Conservation (phyloP, 352 stramenopile genomes). For the Pythium oligandrum region DNA sequence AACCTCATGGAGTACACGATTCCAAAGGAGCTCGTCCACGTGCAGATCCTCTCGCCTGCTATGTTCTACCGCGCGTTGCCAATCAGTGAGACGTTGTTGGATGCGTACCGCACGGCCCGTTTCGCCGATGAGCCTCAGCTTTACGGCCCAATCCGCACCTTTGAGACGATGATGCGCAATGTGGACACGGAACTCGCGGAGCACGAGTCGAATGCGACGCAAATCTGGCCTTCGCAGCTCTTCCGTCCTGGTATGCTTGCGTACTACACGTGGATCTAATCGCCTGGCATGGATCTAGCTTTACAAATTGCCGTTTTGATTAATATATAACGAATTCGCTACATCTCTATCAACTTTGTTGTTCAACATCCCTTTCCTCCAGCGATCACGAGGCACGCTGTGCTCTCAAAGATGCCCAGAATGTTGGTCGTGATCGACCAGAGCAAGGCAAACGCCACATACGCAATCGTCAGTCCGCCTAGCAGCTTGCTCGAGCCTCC, state of each 20-base stretch:
- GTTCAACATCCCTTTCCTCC: not conserved
- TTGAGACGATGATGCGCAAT: slow-evolving; percentile 10
- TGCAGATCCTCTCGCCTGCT: slow-evolving; percentile 7
- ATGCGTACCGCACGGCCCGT: slow-evolving; percentile 12
- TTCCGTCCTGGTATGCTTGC: slow-evolving; percentile 15
- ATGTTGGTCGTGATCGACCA: slow-evolving; percentile 13
- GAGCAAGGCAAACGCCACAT: slow-evolving; percentile 11
- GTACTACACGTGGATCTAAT: slow-evolving; percentile 21
- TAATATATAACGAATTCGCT: too few relatives aligned
- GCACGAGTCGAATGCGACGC: slow-evolving; percentile 6
- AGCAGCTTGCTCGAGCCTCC: slow-evolving; percentile 14
- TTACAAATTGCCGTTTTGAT: too few relatives aligned
- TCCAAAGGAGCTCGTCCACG: slow-evolving; percentile 9
- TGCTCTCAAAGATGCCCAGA: slow-evolving; percentile 8
- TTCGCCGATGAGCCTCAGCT: slow-evolving; percentile 15
- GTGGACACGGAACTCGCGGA: slow-evolving; percentile 15
- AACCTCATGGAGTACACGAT: slow-evolving; percentile 8
- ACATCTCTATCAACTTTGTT: too few relatives aligned
- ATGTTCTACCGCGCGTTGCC: slow-evolving; percentile 15
- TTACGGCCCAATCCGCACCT: slow-evolving; percentile 8
- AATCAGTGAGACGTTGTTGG: slow-evolving; percentile 10
- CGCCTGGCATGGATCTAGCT: too few relatives aligned
- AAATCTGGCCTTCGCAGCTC: slow-evolving; percentile 13
- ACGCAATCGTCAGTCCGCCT: slow-evolving; percentile 9
- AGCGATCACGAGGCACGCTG: slow-evolving; percentile 1